These are phyloP conservation scores for Aspergillus glaucus DNA, from an alignment of 2,329 filamentous ascomycete species.

Conservation along the genomic window DNA sequence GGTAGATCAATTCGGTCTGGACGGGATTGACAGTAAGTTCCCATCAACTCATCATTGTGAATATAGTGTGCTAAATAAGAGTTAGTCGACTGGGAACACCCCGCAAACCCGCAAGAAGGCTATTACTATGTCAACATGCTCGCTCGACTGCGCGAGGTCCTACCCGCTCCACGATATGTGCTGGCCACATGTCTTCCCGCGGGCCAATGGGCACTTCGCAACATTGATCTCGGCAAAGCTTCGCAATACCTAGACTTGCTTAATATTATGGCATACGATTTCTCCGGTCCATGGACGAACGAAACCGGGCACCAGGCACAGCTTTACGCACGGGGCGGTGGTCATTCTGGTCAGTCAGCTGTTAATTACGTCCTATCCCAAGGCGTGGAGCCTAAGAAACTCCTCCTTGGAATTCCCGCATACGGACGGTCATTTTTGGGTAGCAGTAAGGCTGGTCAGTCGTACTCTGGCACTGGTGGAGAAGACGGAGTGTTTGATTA, in stretches of 20 bases:
- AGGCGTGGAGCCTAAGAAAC: conserved; percentile 63
- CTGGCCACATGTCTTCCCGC: conserved; percentile 69
- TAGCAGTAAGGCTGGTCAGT: conserved; percentile 58
- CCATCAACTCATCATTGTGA: background rate
- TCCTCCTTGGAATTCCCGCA: conserved; percentile 67
- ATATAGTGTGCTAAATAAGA: background rate
- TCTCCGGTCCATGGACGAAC: conserved; percentile 63
- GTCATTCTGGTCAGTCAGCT: conserved; percentile 52
- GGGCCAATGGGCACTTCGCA: conserved; percentile 57
- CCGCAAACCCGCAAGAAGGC: conserved; percentile 59
- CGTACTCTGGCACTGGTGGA: conserved; percentile 47
- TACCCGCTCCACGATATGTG: conserved; percentile 63
- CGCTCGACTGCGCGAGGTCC: conserved; percentile 56
- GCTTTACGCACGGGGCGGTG: conserved; percentile 52
- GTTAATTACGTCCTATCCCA: conserved; percentile 60
- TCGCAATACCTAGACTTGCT: conserved; percentile 65
- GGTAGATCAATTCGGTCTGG: conserved; percentile 63
- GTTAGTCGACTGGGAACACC: conserved; percentile 75
- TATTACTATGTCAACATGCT: conserved; percentile 65
- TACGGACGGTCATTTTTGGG: conserved; percentile 71
- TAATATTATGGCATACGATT: conserved; percentile 77
- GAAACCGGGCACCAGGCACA: conserved; percentile 70
- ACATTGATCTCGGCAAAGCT: conserved; percentile 60
- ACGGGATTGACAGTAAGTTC: conserved; percentile 67
- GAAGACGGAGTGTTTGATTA: conserved; percentile 71